Evolutionary conservation across 495 filamentous ascomycete genomes (phyloP), one percentile per base, ranked within the genome.

Genomic region (Zalerion maritima): DNA sequence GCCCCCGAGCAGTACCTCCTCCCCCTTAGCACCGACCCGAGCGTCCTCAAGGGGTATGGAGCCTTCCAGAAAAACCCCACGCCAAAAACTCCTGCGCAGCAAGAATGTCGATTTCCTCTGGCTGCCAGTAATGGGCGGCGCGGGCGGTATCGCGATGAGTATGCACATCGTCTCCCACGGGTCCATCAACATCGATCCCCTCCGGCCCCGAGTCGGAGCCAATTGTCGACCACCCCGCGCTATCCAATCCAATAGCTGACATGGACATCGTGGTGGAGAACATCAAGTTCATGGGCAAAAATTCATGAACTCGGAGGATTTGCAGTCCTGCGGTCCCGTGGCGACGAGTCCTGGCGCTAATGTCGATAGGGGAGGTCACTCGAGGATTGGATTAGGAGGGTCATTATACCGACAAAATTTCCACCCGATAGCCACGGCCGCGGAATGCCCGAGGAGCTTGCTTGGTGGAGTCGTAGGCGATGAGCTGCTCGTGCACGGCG

Each of bases 201-300:
- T 0, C 16, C 39, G 40, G 41, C 21, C 34, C 43, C 2, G 48
- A 50, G 24, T 33, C 33, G 5, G 26, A 41, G 14, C 62, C 60
- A 1, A 24, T 58, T 0, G 54, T 66, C 6, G 63, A 68, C 46
- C 65, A 62, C 31, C 51, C 62, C 21, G 54, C 54, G 5, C 50
- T 68, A 8, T 40, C 40, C n/a, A 68, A 68, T 35, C 59, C 60
- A 9, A 42, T 68, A 7, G n/a, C n/a, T n/a, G 63, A 68, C 32
- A 26, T 49, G 2, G 41, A 45, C 22, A 41, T 64, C 29, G 51
- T 60, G 42, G 36, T 52, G 6, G 58, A 58, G 28, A 50, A 62
- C 23, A 14, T 61, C 15, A 46, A 52, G 20, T 61, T 55, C 27
- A 50, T 51, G 13, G 48, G 17, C 36, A 48, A 5, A 27, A n/a